phyloP scores from a whole-genome alignment of 2,329 filamentous ascomycete genomes.

The Trichoderma koningii region DNA sequence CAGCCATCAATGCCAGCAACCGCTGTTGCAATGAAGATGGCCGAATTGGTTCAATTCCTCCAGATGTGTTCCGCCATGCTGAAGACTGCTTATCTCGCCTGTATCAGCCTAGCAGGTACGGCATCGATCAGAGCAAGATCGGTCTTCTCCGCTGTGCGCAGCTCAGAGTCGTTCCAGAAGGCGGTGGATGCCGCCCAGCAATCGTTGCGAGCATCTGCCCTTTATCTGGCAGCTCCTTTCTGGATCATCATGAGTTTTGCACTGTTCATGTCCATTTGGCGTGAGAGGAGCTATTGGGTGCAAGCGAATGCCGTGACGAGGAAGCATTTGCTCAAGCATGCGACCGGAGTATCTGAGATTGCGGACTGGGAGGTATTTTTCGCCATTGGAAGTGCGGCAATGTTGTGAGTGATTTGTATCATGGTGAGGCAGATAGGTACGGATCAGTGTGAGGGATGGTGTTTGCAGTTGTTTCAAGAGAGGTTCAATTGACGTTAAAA shows the following conservation, averaged over 20 bases:
- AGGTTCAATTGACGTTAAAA: not conserved
- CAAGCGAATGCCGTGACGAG: constrained; percentile 38
- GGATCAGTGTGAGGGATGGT: not conserved
- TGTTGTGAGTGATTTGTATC: not conserved
- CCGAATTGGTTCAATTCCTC: not conserved
- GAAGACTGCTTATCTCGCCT: not conserved
- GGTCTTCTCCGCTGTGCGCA: too few relatives aligned
- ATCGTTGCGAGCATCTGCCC: not conserved
- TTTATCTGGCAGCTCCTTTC: constrained; percentile 26
- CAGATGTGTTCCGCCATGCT: not conserved
- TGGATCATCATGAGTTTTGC: constrained; percentile 31
- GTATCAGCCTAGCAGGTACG: not conserved
- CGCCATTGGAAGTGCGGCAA: not conserved
- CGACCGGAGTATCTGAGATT: not conserved
- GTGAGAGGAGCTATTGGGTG: constrained; percentile 38
- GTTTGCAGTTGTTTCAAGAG: not conserved
- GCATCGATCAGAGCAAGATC: too few relatives aligned
- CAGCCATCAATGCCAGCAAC: not conserved
- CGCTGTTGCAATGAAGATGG: not conserved
- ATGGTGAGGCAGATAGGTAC: not conserved
- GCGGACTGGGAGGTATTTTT: not conserved
- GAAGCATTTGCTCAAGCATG: constrained; percentile 34
- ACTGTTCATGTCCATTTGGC: not conserved
- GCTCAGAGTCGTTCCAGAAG: not conserved
- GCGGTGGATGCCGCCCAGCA: not conserved